Evolutionary conservation across 495 filamentous ascomycete species (phyloP).

Genomic region (Podospora pseudocomata): DNA sequence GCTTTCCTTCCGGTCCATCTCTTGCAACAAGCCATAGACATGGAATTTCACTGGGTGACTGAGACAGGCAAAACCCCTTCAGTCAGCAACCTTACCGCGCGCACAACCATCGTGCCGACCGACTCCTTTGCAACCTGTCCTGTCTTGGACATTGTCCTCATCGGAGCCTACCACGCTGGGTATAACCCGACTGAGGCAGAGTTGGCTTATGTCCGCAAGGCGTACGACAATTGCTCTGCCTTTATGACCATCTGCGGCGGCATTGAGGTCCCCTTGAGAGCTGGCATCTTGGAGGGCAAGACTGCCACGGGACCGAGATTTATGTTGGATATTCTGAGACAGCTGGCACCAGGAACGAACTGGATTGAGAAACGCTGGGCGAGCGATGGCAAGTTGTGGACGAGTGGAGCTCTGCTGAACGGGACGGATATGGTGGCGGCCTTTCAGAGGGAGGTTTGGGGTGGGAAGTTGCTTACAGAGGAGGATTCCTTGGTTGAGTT

Average conservation of each 20-base stretch:
- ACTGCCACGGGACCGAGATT: slow-evolving; percentile 25
- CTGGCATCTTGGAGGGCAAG: slow-evolving; percentile 24
- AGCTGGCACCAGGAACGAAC: slow-evolving; percentile 16
- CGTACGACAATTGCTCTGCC: slow-evolving; percentile 15
- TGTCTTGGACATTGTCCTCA: slow-evolving; percentile 24
- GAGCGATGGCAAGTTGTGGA: slow-evolving; percentile 32
- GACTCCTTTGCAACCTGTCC: slow-evolving; percentile 26
- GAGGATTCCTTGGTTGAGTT: slow-evolving; percentile 10
- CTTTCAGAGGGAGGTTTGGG: slow-evolving; percentile 26
- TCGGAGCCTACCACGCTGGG: slow-evolving; percentile 18
- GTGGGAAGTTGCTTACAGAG: not conserved
- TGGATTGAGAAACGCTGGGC: slow-evolving; percentile 34
- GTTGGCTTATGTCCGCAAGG: slow-evolving; percentile 24
- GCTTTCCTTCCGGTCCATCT: slow-evolving; percentile 11
- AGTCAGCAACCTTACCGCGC: not conserved
- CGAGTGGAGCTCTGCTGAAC: slow-evolving; percentile 32
- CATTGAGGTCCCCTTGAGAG: slow-evolving; percentile 16
- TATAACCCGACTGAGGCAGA: slow-evolving; percentile 22
- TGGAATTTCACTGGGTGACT: slow-evolving; percentile 23
- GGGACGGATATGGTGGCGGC: slow-evolving; percentile 33
- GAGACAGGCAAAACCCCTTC: slow-evolving; percentile 11
- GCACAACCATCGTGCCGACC: slow-evolving; percentile 11
- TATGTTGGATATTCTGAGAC: slow-evolving; percentile 11
- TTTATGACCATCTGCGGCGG: slow-evolving; percentile 30
- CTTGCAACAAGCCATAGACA: slow-evolving; percentile 16